phyloP scores from a whole-genome alignment of 2,329 filamentous ascomycete genomes.

The Alternaria novae-zelandiae region DNA sequence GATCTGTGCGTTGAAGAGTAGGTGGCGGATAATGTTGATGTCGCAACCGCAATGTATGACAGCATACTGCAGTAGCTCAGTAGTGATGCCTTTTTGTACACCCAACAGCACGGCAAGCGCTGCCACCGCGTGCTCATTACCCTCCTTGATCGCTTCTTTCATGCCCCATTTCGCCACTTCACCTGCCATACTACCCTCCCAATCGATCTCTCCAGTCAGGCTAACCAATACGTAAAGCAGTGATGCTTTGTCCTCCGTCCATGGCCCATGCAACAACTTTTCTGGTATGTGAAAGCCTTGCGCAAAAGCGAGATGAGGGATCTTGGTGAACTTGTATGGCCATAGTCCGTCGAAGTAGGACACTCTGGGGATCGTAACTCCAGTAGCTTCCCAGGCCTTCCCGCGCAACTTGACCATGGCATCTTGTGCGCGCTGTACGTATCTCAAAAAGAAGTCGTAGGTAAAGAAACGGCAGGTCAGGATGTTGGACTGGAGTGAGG shows the following conservation, averaged over 20 bases:
- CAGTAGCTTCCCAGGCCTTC: slow-evolving; percentile 39
- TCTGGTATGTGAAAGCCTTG: slow-evolving; percentile 42
- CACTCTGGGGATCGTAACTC: slow-evolving; percentile 32
- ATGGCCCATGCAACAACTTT: slow-evolving; percentile 46
- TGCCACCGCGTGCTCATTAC: slow-evolving; percentile 41
- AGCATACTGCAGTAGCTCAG: slow-evolving; percentile 36
- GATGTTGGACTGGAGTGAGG: slow-evolving; percentile 34
- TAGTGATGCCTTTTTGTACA: slow-evolving; percentile 37
- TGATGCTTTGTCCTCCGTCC: slow-evolving; percentile 36
- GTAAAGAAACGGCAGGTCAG: slow-evolving; percentile 46
- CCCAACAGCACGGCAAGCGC: slow-evolving; percentile 43
- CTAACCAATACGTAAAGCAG: slow-evolving; percentile 45
- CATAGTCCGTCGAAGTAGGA: slow-evolving; percentile 36
- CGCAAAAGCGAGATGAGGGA: slow-evolving; percentile 41
- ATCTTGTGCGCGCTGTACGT: slow-evolving; percentile 39
- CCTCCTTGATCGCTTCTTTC: slow-evolving; percentile 33
- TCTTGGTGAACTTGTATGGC: slow-evolving; percentile 40
- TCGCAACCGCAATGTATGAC: slow-evolving; percentile 39
- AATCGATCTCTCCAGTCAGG: slow-evolving; percentile 44
- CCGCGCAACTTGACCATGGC: slow-evolving; percentile 36
- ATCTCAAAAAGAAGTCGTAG: slow-evolving; percentile 43
- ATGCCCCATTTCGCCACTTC: slow-evolving; percentile 44
- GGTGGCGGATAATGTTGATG: slow-evolving; percentile 37
- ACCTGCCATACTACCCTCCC: slow-evolving; percentile 41
- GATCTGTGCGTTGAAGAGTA: slow-evolving; percentile 46